phyloP scores from a whole-genome alignment of 768 basidiomycete species.

The Termitomyces eurrhizus region DNA sequence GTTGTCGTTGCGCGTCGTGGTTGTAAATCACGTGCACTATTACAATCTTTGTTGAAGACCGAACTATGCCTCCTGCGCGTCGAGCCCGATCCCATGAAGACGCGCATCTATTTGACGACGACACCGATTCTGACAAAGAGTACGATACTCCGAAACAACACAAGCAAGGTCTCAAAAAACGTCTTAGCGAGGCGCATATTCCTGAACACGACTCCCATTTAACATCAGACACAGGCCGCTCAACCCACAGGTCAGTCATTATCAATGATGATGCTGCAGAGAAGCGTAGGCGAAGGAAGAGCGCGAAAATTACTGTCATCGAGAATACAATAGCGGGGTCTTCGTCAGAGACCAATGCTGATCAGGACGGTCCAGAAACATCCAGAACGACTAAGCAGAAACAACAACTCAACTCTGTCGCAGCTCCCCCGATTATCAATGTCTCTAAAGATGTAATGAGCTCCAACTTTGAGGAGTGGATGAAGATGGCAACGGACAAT shows the following conservation, averaged over 20 bases:
- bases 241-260: slow-evolving; percentile 45
- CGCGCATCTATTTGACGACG: slow-evolving; percentile 32
- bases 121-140: slow-evolving; percentile 36
- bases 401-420: slow-evolving; percentile 58
- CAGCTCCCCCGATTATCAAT: slow-evolving; percentile 53
- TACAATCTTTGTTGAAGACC: slow-evolving; percentile 37
- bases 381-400: slow-evolving; percentile 54
- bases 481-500: slow-evolving; percentile 99
- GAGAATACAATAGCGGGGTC: slow-evolving; percentile 58
- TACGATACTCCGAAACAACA: slow-evolving; percentile 35
- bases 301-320: slow-evolving; percentile 56
- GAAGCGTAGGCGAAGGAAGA: slow-evolving; percentile 79
- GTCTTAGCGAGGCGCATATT: slow-evolving; percentile 55
- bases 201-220: slow-evolving; percentile 42
- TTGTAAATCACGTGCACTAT: slow-evolving; percentile 32
- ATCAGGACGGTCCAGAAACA: slow-evolving; percentile 36
- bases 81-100: slow-evolving; percentile 33
- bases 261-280: slow-evolving; percentile 87
- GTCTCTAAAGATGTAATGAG: slow-evolving; percentile 82
- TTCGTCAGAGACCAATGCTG: slow-evolving; percentile 45
- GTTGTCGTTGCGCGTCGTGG: slow-evolving; percentile 19
- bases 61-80: slow-evolving; percentile 30
- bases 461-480: slow-evolving; percentile 98
- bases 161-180: slow-evolving; percentile 46
- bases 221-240: slow-evolving; percentile 30